Evolutionary conservation across 305 asterid genomes (phyloP).

Genomic region (Fraxinus paxiana): DNA sequence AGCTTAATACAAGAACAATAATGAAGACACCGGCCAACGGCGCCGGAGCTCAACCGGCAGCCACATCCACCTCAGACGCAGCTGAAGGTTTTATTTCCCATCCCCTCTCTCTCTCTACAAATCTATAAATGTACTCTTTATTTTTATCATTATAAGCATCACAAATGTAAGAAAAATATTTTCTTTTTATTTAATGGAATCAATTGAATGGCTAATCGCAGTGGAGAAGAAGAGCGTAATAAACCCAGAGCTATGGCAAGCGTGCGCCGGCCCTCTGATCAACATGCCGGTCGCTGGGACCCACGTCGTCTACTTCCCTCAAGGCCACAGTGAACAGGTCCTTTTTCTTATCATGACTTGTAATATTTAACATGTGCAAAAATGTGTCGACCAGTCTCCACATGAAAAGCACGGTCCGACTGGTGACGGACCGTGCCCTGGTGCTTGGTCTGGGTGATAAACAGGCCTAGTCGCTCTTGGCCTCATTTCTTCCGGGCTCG

Average conservation of each 20-base stretch:
- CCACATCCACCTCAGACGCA: conserved; percentile 24
- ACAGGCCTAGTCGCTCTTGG: background rate
- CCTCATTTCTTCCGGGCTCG: background rate
- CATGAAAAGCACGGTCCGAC: background rate
- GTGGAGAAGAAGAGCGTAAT: conserved; percentile 24
- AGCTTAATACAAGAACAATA: background rate
- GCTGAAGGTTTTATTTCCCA: conserved; percentile 30
- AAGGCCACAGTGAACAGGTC: conserved; percentile 98
- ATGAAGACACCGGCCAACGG: conserved; percentile 37
- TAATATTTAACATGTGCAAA: background rate
- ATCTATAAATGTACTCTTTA: background rate
- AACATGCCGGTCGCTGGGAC: conserved; percentile 93
- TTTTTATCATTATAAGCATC: background rate
- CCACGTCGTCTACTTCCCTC: conserved; percentile 96
- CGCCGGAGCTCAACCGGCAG: conserved; percentile 29
- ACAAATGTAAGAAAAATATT: background rate
- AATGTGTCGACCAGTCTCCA: background rate
- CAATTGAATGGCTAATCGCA: background rate
- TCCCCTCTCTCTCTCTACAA: background rate
- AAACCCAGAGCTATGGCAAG: conserved; percentile 86
- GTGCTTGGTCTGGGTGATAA: background rate
- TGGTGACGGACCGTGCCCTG: background rate
- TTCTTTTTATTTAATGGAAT: background rate
- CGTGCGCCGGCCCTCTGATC: conserved; percentile 96
- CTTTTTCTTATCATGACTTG: background rate